These are phyloP conservation scores for Hanseniaspora sp. DNA, from an alignment of 1,139 yeast species.

Conservation along the genomic window DNA sequence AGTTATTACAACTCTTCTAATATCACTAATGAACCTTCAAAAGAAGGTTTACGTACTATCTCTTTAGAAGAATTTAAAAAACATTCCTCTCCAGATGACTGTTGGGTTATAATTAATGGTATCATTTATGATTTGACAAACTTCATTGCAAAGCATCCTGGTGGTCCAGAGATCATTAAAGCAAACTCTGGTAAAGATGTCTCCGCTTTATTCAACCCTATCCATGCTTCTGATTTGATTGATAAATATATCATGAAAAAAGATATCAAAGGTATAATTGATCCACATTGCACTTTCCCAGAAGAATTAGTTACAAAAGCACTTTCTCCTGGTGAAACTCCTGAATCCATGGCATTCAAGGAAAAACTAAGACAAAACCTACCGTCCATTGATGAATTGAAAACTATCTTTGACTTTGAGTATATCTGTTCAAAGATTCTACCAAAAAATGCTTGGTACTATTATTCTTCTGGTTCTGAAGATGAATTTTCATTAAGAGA, in stretches of 20 bases:
- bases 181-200: conserved; percentile 88
- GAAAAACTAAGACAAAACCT: conserved; percentile 36
- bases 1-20: background rate
- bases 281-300: conserved; percentile 33
- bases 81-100: conserved; percentile 58
- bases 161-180: conserved; percentile 64
- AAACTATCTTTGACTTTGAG: conserved; percentile 44
- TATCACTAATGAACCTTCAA: conserved; percentile 13
- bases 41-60: conserved; percentile 20
- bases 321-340: conserved; percentile 31
- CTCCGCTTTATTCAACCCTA: conserved; percentile 70
- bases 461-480: conserved; percentile 83
- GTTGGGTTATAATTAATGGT: conserved; percentile 84
- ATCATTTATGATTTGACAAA: conserved; percentile 74
- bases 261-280: conserved; percentile 15
- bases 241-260: conserved; percentile 38
- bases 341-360: conserved; percentile 49
- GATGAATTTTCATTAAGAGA: conserved; percentile 85
- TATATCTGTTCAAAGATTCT: conserved; percentile 67
- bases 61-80: conserved; percentile 38
- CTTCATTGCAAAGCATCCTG: conserved; percentile 76
- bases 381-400: conserved; percentile 30
- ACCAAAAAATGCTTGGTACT: conserved; percentile 78
- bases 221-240: conserved; percentile 75
- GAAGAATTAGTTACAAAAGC: conserved; percentile 24